phyloP scores from a whole-genome alignment of 2,329 filamentous ascomycete species.

The Fusarium praegraminearum region DNA sequence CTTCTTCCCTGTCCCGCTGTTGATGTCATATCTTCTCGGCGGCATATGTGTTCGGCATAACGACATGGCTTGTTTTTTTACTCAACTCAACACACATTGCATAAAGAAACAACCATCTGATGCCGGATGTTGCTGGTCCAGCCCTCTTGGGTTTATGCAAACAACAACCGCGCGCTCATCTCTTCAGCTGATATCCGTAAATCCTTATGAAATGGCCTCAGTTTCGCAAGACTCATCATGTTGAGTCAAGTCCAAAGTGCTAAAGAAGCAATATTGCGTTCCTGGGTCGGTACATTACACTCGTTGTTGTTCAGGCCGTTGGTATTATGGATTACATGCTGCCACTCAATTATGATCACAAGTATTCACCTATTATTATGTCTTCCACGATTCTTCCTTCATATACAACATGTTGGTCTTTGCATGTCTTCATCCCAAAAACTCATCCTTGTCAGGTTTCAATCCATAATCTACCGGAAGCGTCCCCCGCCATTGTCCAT shows the following conservation, averaged over 20 bases:
- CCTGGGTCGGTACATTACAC: neutral
- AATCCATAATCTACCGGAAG: conserved; percentile 33
- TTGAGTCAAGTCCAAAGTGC: neutral
- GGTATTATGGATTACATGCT: neutral
- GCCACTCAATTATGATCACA: neutral
- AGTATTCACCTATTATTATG: neutral
- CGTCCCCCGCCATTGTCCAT: conserved; percentile 33
- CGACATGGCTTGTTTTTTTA: conserved; percentile 22
- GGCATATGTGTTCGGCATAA: conserved; percentile 12
- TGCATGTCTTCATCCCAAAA: conserved; percentile 10
- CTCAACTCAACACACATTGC: conserved; percentile 25
- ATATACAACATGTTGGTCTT: conserved; percentile 8
- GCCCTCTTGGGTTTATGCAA: conserved; percentile 28
- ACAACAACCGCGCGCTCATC: conserved; percentile 3
- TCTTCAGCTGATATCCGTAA: conserved; percentile 10
- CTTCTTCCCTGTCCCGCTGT: neutral
- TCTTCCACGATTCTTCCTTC: neutral
- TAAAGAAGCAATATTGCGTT: neutral
- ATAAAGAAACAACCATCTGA: conserved; percentile 39
- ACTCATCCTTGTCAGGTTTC: conserved; percentile 25
- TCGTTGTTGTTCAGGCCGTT: neutral
- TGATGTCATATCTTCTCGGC: conserved; percentile 1
- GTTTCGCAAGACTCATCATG: neutral
- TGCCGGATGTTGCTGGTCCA: conserved; percentile 15
- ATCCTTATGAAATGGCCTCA: neutral